A percentile compares a stretch with the other conserved stretches of the same genome.
These are phyloP conservation scores for Chlamydomonas sp. DNA, from an alignment of 139 green algal species.

Conservation along the genomic window DNA sequence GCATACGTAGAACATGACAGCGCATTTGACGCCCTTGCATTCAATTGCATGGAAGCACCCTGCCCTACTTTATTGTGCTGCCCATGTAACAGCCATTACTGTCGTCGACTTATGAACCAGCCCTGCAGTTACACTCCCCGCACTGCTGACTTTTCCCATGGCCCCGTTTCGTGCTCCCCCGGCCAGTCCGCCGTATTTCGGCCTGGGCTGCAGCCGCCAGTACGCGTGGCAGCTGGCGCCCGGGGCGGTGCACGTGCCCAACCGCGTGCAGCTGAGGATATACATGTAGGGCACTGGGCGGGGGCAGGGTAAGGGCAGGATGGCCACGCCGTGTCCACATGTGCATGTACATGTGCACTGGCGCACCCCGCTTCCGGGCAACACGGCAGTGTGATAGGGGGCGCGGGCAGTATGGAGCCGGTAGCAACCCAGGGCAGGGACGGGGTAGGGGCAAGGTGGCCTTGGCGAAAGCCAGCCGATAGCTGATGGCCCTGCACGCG, in stretches of 20 bases:
- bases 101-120: background rate
- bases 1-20: background rate
- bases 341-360: background rate
- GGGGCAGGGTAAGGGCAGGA: background rate
- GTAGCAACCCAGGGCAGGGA: too few relatives aligned
- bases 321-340: background rate
- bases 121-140: too few relatives aligned
- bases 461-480: too few relatives aligned
- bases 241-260: constrained; percentile 12
- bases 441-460: too few relatives aligned
- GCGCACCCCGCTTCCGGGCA: too few relatives aligned
- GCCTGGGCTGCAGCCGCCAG: constrained; percentile 40
- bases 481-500: too few relatives aligned
- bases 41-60: too few relatives aligned
- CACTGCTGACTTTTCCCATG: background rate
- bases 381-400: too few relatives aligned
- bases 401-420: too few relatives aligned
- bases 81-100: too few relatives aligned
- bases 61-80: too few relatives aligned
- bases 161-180: background rate
- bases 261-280: constrained; percentile 15
- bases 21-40: too few relatives aligned
- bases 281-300: constrained; percentile 27
- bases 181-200: constrained; percentile 31
- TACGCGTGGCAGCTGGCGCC: constrained; percentile 15